Conservation (phyloP, 2,329 filamentous ascomycete species). For the Clarireedia hainanense region DNA sequence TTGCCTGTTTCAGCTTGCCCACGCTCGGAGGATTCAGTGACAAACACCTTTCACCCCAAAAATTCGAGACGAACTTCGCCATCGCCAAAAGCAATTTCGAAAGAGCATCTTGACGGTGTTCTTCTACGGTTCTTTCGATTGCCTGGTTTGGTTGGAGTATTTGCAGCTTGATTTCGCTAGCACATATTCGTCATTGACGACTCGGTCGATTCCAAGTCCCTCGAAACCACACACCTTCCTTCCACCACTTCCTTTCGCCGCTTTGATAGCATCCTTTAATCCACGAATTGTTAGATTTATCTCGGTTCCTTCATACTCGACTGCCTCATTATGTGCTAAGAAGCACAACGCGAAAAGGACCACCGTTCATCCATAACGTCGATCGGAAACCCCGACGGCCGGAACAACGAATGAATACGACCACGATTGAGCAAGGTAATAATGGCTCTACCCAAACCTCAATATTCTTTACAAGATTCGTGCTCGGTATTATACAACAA, state of each 20-base stretch:
- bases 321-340: conserved; percentile 6
- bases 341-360: conserved; percentile 1
- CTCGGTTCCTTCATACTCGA: not conserved
- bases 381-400: conserved; percentile 7
- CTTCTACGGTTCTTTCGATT: not conserved
- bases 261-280: conserved; percentile 8
- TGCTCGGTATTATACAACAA: conserved; percentile 78
- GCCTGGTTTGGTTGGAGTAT: not conserved
- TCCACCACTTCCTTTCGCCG: conserved; percentile 2
- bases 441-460: conserved; percentile 54
- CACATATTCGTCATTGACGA: conserved; percentile 6
- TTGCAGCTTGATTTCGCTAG: not conserved
- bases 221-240: not conserved
- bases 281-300: not conserved
- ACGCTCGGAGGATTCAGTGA: not conserved
- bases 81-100: not conserved
- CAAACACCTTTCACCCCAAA: conserved; percentile 2
- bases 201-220: not conserved
- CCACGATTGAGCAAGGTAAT: conserved; percentile 11
- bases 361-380: conserved; percentile 1
- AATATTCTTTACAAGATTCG: conserved; percentile 61
- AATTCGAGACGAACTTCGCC: conserved; percentile 2
- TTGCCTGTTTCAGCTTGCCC: conserved; percentile 8
- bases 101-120: conserved; percentile 9
- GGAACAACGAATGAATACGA: conserved; percentile 11